Evolutionary conservation across 345 rosid genomes (phyloP), one percentile per base, ranked within the genome.

Genomic region (Hibiscus tridactylites): DNA sequence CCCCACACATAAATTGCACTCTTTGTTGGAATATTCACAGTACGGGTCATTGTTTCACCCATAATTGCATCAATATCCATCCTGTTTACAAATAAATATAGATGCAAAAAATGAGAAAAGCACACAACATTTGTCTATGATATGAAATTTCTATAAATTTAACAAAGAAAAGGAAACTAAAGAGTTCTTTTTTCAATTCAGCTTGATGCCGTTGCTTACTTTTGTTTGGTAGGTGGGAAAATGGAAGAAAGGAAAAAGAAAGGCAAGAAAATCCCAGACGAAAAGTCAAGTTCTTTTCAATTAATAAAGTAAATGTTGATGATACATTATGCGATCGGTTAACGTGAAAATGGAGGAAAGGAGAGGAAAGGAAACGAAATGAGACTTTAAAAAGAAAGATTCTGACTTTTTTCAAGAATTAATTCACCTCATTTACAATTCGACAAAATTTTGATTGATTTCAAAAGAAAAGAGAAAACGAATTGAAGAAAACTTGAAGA

Each of bases 1-100:
- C 99, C 99, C 99, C 99, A 90, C 17, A 89, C 97, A 75, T 92
- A 95, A 73, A 95, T 87, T 37, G 98, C 99, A 74, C 98, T 92
- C 87, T 89, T 95, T 49, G 90, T 83, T 24, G 92, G 90, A 49
- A 76, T 46, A 67, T 81, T 83, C 57, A 71, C 78, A 44, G 85
- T 62, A 70, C 73, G 77, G 35, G 81, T 74, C 17, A 39, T 65
- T 64, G 68, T 74, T 76, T 92, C 94, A 13, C 98, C 98, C 71
- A 95, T 76, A 17, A 95, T 87, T 26, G 77, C 85, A 71, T 81
- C 80, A 42, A 92, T 83, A 69, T 90, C 94, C 97, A 95, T 95
- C 70, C 70, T 74, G 9, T 31, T 2, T n/a, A 31, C 71, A 21
- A 50, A n/a, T 8, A 29, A 50, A 68, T 29, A 29, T 16, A 52